Conservation (phyloP, 768 basidiomycete genomes). For the Pisolithus orientalis region DNA sequence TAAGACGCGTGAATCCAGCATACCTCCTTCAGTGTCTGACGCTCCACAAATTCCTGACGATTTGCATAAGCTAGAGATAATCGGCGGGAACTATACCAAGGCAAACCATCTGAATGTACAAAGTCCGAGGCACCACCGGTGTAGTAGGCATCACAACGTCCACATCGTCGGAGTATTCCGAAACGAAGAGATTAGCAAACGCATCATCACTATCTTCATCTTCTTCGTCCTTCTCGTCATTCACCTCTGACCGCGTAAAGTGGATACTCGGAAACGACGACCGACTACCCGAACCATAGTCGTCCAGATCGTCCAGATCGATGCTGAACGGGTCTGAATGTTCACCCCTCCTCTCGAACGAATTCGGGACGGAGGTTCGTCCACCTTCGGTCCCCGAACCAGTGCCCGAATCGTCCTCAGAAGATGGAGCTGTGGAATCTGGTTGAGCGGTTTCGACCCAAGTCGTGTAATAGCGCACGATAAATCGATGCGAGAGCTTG, state of each 20-base stretch:
- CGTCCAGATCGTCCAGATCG: conserved; percentile 58
- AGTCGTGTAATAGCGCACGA: conserved; percentile 88
- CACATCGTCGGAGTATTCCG: conserved; percentile 28
- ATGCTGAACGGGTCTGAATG: conserved; percentile 58
- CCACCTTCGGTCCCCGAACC: conserved; percentile 38
- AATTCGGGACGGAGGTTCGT: conserved; percentile 50
- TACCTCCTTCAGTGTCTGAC: conserved; percentile 86
- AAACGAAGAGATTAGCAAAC: conserved; percentile 29
- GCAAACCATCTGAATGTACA: conserved; percentile 93
- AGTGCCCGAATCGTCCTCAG: conserved; percentile 37
- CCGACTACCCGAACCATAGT: conserved; percentile 43
- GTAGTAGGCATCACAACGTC: conserved; percentile 24
- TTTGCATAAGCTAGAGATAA: neutral
- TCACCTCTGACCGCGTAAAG: conserved; percentile 49
- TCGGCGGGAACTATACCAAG: conserved; percentile 4
- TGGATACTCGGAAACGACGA: conserved; percentile 82
- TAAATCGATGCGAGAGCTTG: conserved; percentile 78
- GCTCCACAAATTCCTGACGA: conserved; percentile 78
- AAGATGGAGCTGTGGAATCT: conserved; percentile 39
- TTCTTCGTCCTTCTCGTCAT: conserved; percentile 36
- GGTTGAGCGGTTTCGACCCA: conserved; percentile 76
- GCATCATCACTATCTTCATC: conserved; percentile 39
- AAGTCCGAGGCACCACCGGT: conserved; percentile 40
- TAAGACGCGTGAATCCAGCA: neutral
- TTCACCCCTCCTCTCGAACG: conserved; percentile 29